phyloP scores from a whole-genome alignment of 768 basidiomycete species.

The Multifurca ochricompacta region DNA sequence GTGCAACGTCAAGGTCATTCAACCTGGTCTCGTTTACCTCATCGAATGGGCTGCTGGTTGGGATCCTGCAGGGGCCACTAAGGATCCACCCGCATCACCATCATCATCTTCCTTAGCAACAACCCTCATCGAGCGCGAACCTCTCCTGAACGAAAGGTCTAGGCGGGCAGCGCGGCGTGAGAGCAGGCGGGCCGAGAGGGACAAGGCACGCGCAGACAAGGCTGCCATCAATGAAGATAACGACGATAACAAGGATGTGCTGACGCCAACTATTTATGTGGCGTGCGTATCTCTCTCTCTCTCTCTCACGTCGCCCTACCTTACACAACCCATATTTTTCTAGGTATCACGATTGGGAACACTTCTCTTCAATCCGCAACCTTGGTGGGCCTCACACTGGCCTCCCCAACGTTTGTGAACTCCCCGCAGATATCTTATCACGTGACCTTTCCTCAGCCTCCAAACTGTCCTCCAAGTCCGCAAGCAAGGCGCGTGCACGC shows the following conservation, averaged over 20 bases:
- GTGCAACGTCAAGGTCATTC: constrained; percentile 84
- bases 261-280: constrained; percentile 58
- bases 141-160: constrained; percentile 35
- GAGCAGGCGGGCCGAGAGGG: constrained; percentile 28
- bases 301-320: constrained; percentile 15
- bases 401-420: constrained; percentile 55
- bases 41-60: constrained; percentile 72
- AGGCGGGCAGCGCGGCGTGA: constrained; percentile 37
- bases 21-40: constrained; percentile 86
- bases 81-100: constrained; percentile 21
- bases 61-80: constrained; percentile 27
- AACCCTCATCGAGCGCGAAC: constrained; percentile 22
- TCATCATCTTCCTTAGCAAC: constrained; percentile 24
- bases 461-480: constrained; percentile 21
- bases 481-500: constrained; percentile 23
- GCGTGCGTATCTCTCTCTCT: constrained; percentile 50
- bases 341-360: constrained; percentile 91
- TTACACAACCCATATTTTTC: background rate
- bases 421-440: constrained; percentile 27
- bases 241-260: constrained; percentile 21
- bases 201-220: constrained; percentile 20
- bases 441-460: constrained; percentile 29
- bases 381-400: constrained; percentile 77
- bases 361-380: constrained; percentile 90
- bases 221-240: constrained; percentile 23